Base-by-base conservation (phyloP, 1,284 basidiomycete genomes). In the Boletus holoroseus region DNA sequence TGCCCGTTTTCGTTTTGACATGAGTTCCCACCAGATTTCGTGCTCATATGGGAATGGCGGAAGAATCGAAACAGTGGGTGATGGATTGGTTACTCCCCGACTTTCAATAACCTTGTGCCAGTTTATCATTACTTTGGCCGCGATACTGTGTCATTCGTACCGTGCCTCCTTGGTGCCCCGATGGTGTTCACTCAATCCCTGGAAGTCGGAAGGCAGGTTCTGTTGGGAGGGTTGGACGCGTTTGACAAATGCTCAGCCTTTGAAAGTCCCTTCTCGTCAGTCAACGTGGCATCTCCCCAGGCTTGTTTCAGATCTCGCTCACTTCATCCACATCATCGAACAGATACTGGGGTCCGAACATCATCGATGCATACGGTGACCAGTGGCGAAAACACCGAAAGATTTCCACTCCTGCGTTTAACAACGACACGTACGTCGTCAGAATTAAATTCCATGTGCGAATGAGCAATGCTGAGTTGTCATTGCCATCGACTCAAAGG, bases 381-480 rank as follows among this genome's bases (percentile, higher is more conserved):
- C 39, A 45, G 5, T 45, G 44, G 44, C 44, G 39, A 45, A 44
- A 45, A 12, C 42, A 45, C 24, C 24, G 42, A 20, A 45, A 45
- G 15, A 20, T 45, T 5, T 3, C 41, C 18, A 45, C 18, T 7
- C 44, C 44, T 20, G 44, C 44, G 4, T 45, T 45, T 18, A 28
- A 27, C 26, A 28, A 28, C 3, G 26, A 45, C 9, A 45, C 26
- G 44, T 45, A 28, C 8, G 41, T 45, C 45, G 26, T 28, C 4
- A 16, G 7, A 15, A 26, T 8, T 1, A 12, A 22, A 44, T 16
- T 18, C 8, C 7, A 15, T 16, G 22, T 39, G n/a, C 35, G 12
- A 26, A 7, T 26, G 12, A 40, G 7, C 7, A 8, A 18, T 44
- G 16, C 26, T 27, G 18, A 45, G 3, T 43, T 2, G 22, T 8